Evolutionary conservation across 2,329 filamentous ascomycete genomes (phyloP), one percentile per base, ranked within the genome.

Genomic region (Myriangium duriaei): DNA sequence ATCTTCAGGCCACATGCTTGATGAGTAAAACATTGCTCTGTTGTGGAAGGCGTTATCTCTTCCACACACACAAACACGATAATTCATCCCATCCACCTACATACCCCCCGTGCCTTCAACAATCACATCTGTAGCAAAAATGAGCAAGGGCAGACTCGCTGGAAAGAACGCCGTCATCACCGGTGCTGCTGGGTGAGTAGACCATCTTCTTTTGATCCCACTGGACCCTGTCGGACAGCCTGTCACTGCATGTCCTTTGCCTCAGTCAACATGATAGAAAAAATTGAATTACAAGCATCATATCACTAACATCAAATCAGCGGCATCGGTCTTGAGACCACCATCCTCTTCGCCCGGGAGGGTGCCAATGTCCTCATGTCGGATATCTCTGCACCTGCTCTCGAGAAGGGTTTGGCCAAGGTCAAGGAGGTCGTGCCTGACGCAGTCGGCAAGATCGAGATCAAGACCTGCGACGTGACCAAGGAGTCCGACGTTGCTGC

Each of bases 311-410:
- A 4, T 19, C 11, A 26, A 4, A 24, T 14, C 53, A 87, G 87
- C 54, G 87, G 87, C 54, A 95, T 95, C 54, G 87, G 87, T 48
- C 80, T 95, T 34, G 86, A 95, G 66, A 94, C 87, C 2, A 74
- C 74, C 40, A 87, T 95, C 49, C 80, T 94, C 42, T 93, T 95
- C 55, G 80, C 79, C 42, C 81, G 81, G 47, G 87, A 95, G 66
- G 87, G 86, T 45, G 87, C 85, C 53, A 80, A 74, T 45, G 76
- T 95, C 40, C 66, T 94, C 47, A 77, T 95, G 74, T 74, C 81
- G 44, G 87, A 95, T 55, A 84, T 93, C 49, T 88, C 84, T 4
- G 72, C 69, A 31, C 74, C 78, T 4, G 83, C 83, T 1, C 74
- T 94, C 28, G 79, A 81, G 42, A 84, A 77, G 56, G 85, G 83